phyloP scores from a whole-genome alignment of 305 asterid genomes.

The Rubia peregrina region DNA sequence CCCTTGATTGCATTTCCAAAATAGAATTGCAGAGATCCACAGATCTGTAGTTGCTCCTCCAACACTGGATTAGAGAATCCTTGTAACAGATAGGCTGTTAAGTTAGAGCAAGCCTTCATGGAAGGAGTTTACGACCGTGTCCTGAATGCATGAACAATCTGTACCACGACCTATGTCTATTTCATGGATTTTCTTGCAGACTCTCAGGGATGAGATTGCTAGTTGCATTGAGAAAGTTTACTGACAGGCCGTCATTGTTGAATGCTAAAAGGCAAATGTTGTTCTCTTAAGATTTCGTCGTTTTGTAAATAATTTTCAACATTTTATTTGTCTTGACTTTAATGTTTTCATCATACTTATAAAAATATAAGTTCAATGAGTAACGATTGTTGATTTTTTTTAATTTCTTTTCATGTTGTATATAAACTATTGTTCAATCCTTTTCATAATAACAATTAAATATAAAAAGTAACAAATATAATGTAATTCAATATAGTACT shows the following conservation, averaged over 20 bases:
- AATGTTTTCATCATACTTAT: no score
- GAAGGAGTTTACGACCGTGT: conserved; percentile 98
- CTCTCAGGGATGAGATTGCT: conserved; percentile 98
- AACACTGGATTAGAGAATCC: conserved; percentile 67
- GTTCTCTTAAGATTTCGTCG: conserved; percentile 45
- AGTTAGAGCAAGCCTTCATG: conserved; percentile 96
- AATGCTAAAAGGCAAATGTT: conserved; percentile 62
- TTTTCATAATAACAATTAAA: no score
- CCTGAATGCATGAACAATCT: conserved; percentile 72
- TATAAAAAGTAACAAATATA: no score
- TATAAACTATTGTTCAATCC: no score
- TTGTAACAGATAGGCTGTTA: conserved; percentile 92
- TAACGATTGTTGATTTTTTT: no score
- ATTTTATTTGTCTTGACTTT: no score
- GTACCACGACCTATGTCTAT: conserved; percentile 67
- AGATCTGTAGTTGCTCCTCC: conserved; percentile 88
- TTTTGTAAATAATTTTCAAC: no score
- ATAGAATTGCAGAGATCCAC: conserved; percentile 92
- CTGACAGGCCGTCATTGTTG: conserved; percentile 53
- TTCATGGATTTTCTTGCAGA: conserved; percentile 33
- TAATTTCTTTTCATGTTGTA: no score
- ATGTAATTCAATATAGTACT: no score
- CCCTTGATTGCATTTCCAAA: conserved; percentile 96
- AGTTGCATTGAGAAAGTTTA: conserved; percentile 97
- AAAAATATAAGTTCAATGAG: no score